phyloP scores from a whole-genome alignment of 1,284 basidiomycete species.

The Caloboletus inedulis region DNA sequence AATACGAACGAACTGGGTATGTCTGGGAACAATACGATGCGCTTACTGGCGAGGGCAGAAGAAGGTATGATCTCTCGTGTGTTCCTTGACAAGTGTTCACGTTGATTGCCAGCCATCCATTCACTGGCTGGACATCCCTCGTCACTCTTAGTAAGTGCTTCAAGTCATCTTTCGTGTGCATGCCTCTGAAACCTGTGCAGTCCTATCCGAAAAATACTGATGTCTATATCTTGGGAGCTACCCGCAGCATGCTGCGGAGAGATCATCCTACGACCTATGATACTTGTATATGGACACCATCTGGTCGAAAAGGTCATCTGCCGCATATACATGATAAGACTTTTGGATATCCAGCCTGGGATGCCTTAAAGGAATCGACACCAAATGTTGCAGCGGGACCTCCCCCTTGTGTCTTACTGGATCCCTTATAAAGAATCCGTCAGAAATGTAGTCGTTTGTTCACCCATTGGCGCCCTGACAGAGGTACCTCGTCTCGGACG shows the following conservation, averaged over 20 bases:
- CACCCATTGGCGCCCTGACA: neutral
- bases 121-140: conserved; percentile 91
- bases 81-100: conserved; percentile 7
- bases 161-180: conserved; percentile 15
- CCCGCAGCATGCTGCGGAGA: neutral
- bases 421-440: neutral
- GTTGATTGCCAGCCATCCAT: conserved; percentile 68
- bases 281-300: neutral
- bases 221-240: neutral
- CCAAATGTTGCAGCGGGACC: neutral
- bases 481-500: neutral
- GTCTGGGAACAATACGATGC: conserved; percentile 97
- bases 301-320: neutral
- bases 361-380: neutral
- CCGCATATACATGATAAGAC: neutral
- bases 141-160: conserved; percentile 65
- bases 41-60: conserved; percentile 73
- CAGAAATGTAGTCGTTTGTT: neutral
- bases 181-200: conserved; percentile 31
- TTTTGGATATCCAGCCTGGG: neutral
- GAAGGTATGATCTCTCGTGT: conserved; percentile 54
- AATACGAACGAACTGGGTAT: conserved; percentile 88
- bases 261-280: neutral
- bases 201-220: conserved; percentile 59
- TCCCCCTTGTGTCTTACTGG: neutral